Conservation (phyloP, 805 yeast species). For the Jamesozyma hellenica region DNA sequence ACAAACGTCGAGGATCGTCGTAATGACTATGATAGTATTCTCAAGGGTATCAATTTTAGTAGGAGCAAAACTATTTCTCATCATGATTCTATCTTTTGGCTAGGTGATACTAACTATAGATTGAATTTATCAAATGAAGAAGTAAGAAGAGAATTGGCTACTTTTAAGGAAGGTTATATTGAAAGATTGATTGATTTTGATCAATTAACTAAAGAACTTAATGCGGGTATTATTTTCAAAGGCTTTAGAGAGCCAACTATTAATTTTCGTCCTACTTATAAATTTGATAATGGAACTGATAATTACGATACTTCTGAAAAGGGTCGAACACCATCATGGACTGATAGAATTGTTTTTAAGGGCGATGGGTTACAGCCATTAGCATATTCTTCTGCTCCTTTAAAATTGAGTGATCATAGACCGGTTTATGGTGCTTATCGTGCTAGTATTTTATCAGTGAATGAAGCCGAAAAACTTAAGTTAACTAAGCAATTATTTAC, state of each 20-base stretch:
- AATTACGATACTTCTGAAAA: constrained; percentile 84
- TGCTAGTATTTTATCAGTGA: constrained; percentile 56
- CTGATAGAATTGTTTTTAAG: constrained; percentile 71
- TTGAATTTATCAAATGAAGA: constrained; percentile 62
- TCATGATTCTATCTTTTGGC: constrained; percentile 84
- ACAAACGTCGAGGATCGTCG: constrained; percentile 74
- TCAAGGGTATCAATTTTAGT: constrained; percentile 66
- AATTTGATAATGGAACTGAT: constrained; percentile 76
- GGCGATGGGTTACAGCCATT: constrained; percentile 51
- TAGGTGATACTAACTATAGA: constrained; percentile 90
- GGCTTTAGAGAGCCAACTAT: constrained; percentile 70
- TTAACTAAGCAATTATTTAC: constrained; percentile 52
- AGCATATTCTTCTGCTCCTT: constrained; percentile 57
- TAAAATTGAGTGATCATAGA: constrained; percentile 75
- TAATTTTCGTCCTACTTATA: constrained; percentile 81
- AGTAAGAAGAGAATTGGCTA: constrained; percentile 47
- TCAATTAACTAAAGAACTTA: constrained; percentile 71
- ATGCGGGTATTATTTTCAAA: constrained; percentile 58
- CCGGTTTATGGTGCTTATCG: constrained; percentile 81
- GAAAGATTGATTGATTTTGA: constrained; percentile 53
- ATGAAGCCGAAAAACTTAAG: constrained; percentile 47
- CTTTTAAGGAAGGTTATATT: constrained; percentile 32
- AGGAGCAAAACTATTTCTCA: constrained; percentile 68
- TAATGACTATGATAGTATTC: constrained; percentile 68
- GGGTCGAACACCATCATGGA: constrained; percentile 92